These are phyloP conservation scores for Cydonia oblonga DNA, from an alignment of 331 rosid genomes.

Conservation along the genomic window DNA sequence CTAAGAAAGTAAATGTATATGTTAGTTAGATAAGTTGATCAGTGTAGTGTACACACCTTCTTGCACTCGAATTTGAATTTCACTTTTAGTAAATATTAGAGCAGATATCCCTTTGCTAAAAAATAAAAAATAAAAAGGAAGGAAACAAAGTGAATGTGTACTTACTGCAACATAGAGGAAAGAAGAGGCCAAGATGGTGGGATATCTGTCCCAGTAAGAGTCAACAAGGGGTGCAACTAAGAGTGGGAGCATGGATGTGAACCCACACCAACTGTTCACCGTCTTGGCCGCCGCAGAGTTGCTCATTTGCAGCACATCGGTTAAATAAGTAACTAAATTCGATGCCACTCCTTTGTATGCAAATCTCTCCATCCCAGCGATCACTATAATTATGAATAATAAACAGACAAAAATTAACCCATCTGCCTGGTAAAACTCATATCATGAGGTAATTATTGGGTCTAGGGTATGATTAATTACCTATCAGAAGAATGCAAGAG, in stretches of 20 bases:
- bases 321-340: slow-evolving; percentile 65
- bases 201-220: slow-evolving; percentile 64
- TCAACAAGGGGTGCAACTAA: slow-evolving; percentile 78
- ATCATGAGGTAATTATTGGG: background rate
- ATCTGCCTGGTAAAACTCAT: background rate
- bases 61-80: too few species aligned
- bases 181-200: slow-evolving; percentile 60
- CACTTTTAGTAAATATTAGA: too few species aligned
- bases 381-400: slow-evolving; percentile 26
- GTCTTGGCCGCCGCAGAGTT: slow-evolving; percentile 87
- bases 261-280: slow-evolving; percentile 75
- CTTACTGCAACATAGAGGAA: slow-evolving; percentile 68
- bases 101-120: too few species aligned
- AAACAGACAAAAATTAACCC: background rate
- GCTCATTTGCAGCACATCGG: slow-evolving; percentile 67
- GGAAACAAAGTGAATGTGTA: slow-evolving; percentile 9
- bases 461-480: slow-evolving; percentile 13
- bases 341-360: slow-evolving; percentile 91
- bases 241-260: slow-evolving; percentile 79
- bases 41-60: too few species aligned
- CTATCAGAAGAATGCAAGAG: slow-evolving; percentile 82
- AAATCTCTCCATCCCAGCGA: slow-evolving; percentile 88
- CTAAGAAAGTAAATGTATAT: background rate
- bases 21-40: too few species aligned
- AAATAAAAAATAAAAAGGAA: background rate